Base-by-base conservation (phyloP, 352 stramenopile species). In the Phytophthora hibernalis region DNA sequence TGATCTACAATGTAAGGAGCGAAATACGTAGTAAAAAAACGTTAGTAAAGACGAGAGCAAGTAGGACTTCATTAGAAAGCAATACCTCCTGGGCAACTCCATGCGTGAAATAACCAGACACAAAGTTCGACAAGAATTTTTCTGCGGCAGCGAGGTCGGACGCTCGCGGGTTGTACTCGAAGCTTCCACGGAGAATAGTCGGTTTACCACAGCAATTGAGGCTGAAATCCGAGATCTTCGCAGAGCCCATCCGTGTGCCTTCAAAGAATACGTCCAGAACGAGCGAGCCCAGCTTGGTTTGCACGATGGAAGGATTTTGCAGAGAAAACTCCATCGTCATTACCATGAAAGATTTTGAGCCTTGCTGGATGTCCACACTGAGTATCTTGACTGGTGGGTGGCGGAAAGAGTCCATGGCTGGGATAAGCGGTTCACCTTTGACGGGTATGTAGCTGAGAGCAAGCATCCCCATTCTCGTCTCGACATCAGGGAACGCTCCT, bases 91-190 rank as follows among this genome's bases (percentile, higher is more conserved):
- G 87, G 3, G 76, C 54, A 61, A 75, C 67, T 3, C 82, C 84
- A 49, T 85, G 63, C 2, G 86, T 93, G 50, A 91, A 95, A 68
- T 91, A 95, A 2, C 87, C 87, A 21, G 59, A 87, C 6, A 95
- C 87, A 61, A 95, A 95, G 47, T 93, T 92, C 3, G 87, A 95
- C n/a, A 95, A 67, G 54, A 95, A 95, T 30, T 54, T 77, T 30
- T 79, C 65, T 11, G 83, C 72, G 15, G 56, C 72, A 0, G 44
- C 50, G 13, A 76, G 22, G 37, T 90, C 80, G 2, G 38, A 40
- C 9, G 28, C 26, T 0, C 54, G 52, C 15, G 87, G 87, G 20
- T 79, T 59, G n/a, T 91, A 92, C 20, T 76, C 65, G 28, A 95
- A 95, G 28, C 21, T 77, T 37, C 85, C 87, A 1, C 42, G 60